Evolutionary conservation across 352 stramenopile genomes (phyloP), one percentile per base, ranked within the genome.

Genomic region (Pythium brachiatum): DNA sequence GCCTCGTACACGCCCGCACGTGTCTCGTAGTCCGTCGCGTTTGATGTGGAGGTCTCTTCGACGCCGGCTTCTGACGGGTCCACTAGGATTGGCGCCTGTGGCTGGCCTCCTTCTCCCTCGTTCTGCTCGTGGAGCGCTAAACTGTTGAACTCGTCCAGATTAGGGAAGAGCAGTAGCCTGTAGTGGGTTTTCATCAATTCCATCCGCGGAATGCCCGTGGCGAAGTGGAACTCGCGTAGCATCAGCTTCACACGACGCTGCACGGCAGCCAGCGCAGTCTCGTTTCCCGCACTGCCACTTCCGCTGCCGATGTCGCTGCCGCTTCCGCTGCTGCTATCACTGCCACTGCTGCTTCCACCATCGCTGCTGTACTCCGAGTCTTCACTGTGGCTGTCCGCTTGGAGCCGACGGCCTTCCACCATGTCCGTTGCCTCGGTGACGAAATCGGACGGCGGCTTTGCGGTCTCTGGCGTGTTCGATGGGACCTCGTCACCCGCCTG

Each of bases 171-270:
- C 1, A 56, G 43, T 12, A 41, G 39, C 21, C 69, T 44, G 34
- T 69, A 71, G 4, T 27, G 57, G 51, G 81, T 78, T 38, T 63
- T 64, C 29, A 59, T 66, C 39, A 51, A 52, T 6, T 57, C 15
- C 34, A 87, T 64, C 8, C 74, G 76, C 16, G 80, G 78, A 44
- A 89, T 76, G 9, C 80, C 80, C 39, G 78, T 78, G 1, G 77
- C 63, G 46, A 88, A 87, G 50, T 85, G 68, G 63, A 78, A 89
- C 41, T 86, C 78, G 9, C 31, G 31, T 29, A 66, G 57, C 0
- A 83, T 60, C 20, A 70, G 68, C 8, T 54, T 44, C 38, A 48
- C 26, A 16, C 62, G 32, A n/a, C 23, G 31, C 15, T 27, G 25
- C 15, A 68, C 41, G 3, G 54, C 47, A 27, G 43, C 27, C 31